Evolutionary conservation across 1,284 basidiomycete genomes (phyloP).

Genomic region (Sanghuangporus baumii): DNA sequence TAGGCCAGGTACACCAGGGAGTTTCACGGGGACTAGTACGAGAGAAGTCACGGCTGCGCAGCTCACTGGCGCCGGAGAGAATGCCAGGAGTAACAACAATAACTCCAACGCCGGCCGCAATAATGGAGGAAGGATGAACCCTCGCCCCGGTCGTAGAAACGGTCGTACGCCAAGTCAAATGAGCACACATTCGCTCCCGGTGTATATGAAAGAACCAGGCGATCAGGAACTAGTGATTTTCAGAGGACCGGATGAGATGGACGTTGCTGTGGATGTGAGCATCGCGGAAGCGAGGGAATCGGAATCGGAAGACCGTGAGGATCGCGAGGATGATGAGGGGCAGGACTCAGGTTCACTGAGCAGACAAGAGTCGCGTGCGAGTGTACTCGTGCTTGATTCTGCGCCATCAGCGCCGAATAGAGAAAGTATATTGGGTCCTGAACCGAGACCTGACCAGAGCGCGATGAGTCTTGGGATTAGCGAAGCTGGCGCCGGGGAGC

Average conservation of each 20-base stretch:
- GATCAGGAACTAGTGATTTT: conserved; percentile 73
- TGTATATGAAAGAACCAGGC: conserved; percentile 74
- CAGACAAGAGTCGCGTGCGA: not conserved
- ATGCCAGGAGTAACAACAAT: not conserved
- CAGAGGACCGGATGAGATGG: conserved; percentile 20
- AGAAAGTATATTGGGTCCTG: not conserved
- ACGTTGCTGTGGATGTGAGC: conserved; percentile 15
- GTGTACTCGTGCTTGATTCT: not conserved
- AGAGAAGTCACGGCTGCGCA: conserved; percentile 15
- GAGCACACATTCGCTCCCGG: conserved; percentile 65
- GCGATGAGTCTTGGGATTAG: not conserved
- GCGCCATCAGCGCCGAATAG: not conserved
- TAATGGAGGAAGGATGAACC: not conserved
- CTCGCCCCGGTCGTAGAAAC: conserved; percentile 34
- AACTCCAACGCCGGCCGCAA: not conserved
- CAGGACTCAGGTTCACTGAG: conserved; percentile 1
- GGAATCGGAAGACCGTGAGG: conserved; percentile 14
- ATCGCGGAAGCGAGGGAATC: conserved; percentile 14
- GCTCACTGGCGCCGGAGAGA: conserved; percentile 3
- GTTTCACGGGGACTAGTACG: not conserved
- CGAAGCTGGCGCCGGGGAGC: not conserved
- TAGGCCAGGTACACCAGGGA: not conserved
- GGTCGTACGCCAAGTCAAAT: conserved; percentile 56
- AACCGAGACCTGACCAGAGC: not conserved
- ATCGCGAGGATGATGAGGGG: conserved; percentile 1